A percentile compares a stretch with the other conserved stretches of the same genome.
These are phyloP conservation scores for Curvularia verruculosa DNA, from an alignment of 2,329 filamentous ascomycete genomes.

Conservation along the genomic window DNA sequence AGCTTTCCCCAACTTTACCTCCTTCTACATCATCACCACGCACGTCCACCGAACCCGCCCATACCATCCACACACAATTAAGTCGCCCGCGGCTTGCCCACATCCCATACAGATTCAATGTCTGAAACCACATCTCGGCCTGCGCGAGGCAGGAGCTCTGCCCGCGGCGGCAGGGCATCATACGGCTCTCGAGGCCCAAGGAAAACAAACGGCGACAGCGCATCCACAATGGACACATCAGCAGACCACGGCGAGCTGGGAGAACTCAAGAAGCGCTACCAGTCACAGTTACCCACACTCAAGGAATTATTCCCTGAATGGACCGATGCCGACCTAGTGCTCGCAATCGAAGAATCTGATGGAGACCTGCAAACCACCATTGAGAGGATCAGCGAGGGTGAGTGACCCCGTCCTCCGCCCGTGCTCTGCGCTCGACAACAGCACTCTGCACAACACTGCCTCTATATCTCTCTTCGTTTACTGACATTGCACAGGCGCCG, in stretches of 20 bases:
- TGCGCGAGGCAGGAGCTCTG: constrained; percentile 87
- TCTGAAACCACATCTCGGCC: constrained; percentile 91
- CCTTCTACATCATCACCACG: constrained; percentile 42
- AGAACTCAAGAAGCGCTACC: constrained; percentile 89
- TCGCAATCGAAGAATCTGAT: constrained; percentile 86
- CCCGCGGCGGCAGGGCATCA: constrained; percentile 80
- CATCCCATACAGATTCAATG: constrained; percentile 67
- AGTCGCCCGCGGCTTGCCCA: constrained; percentile 37
- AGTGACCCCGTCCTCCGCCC: constrained; percentile 21
- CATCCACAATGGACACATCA: constrained; percentile 64
- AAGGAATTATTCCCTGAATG: constrained; percentile 95
- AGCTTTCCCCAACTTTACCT: constrained; percentile 41
- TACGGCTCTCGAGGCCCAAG: constrained; percentile 62
- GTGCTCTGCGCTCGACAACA: neutral
- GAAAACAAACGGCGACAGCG: constrained; percentile 73
- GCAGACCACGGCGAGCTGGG: constrained; percentile 89
- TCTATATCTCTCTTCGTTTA: constrained; percentile 15
- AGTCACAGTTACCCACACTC: constrained; percentile 77
- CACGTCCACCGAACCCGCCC: constrained; percentile 34
- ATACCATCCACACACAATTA: constrained; percentile 28
- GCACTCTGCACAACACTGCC: constrained; percentile 3
- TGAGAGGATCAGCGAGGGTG: constrained; percentile 81
- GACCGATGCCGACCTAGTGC: constrained; percentile 93
- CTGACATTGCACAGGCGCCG: constrained; percentile 62
- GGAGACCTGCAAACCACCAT: constrained; percentile 75